A percentile compares a stretch with the other conserved stretches of the same genome.
Conservation (phyloP, 495 filamentous ascomycete genomes). For the Daldinia vernicosa region DNA sequence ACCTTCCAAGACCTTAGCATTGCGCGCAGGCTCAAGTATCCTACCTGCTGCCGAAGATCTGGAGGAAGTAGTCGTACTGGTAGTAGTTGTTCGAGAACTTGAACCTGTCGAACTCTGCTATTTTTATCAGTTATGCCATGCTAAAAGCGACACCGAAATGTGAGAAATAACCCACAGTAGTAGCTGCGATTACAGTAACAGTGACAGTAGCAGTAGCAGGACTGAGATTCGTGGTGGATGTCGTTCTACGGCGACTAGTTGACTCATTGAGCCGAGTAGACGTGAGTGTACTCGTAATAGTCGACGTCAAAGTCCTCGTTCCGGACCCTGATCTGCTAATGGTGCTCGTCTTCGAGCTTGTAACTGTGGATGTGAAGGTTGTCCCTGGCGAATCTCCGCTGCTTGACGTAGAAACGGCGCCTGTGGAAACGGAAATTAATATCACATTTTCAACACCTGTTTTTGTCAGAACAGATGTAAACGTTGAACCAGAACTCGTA, state of each 20-base stretch:
- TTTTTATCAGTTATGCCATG: slow-evolving; percentile 2
- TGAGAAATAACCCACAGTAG: slow-evolving; percentile 11
- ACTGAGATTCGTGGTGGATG: too few relatives aligned
- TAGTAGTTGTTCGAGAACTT: slow-evolving; percentile 9
- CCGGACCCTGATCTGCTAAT: slow-evolving; percentile 11
- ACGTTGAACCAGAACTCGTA: slow-evolving; percentile 10
- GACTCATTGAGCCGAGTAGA: slow-evolving; percentile 2
- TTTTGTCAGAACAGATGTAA: slow-evolving; percentile 15
- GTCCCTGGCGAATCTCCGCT: neutral
- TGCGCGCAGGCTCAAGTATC: neutral
- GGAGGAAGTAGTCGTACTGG: slow-evolving; percentile 5
- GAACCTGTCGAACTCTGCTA: slow-evolving; percentile 17
- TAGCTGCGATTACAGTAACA: slow-evolving; percentile 6
- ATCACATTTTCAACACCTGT: neutral
- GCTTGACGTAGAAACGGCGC: neutral
- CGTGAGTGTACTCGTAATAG: slow-evolving; percentile 30
- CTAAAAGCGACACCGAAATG: neutral
- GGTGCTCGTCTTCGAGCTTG: slow-evolving; percentile 29
- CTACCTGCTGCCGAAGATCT: neutral
- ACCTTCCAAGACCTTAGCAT: neutral
- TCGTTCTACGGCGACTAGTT: neutral
- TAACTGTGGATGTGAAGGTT: slow-evolving; percentile 20
- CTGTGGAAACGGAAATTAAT: neutral
- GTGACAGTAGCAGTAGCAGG: slow-evolving; percentile 11
- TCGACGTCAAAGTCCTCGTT: slow-evolving; percentile 29